Evolutionary conservation across 257 asterid species (phyloP), one percentile per base, ranked within the genome.

Genomic region (Solanum habrochaites): DNA sequence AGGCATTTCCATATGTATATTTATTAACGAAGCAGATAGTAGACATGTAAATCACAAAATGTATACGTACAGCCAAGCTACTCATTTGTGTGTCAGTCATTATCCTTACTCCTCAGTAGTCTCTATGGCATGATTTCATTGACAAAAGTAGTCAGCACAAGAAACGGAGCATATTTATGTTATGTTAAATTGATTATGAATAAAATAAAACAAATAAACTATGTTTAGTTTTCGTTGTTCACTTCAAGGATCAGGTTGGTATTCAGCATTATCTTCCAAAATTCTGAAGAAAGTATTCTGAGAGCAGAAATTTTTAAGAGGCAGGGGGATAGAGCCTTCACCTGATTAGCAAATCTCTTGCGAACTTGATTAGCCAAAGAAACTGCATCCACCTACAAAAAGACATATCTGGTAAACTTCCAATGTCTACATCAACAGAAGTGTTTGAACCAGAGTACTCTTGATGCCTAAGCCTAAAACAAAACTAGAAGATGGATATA

Each of bases 311-410:
- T 47, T 11, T 15, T 47, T 47, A 80, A 80, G 67, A 47, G 27
- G 11, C 7, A 9, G 62, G 64, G 83, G 86, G 81, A 52, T 56
- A 77, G 39, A 85, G 88, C 88, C 71, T 80, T 86, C 83, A 93
- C 99, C 94, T 97, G 99, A 90, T 93, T 90, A 78, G 60, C 75
- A 91, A 92, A 97, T 93, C 97, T 94, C 89, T 73, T 94, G 66
- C 90, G 95, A 77, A 97, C 92, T 88, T 93, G 97, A 91, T 94
- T 90, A 83, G 99, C 83, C 92, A 97, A 86, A 86, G 88, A 91
- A 85, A 71, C 94, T 77, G 99, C 99, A 89, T 97, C 99, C 77
- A 97, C 95, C 99, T 97, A 91, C 85, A 91, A 81, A 83, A 52
- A 27, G 85, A 86, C 71, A 88, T 84, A 83, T 58, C 86, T 71